These are phyloP conservation scores for Vigna unguiculata DNA, from an alignment of 306 rosid genomes.

Conservation along the genomic window DNA sequence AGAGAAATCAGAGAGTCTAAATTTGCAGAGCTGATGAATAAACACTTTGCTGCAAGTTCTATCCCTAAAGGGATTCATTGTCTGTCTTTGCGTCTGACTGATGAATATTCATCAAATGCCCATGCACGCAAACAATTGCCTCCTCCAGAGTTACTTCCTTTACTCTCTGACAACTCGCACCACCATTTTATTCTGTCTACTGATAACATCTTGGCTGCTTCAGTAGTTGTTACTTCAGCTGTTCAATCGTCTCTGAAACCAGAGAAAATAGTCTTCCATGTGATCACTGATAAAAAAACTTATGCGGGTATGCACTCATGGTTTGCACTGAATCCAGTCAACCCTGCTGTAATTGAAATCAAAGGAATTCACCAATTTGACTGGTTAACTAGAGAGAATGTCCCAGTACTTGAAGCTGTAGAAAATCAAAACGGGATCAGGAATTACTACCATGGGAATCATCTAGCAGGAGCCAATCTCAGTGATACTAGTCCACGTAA, in stretches of 20 bases:
- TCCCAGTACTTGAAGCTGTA: conserved; percentile 98
- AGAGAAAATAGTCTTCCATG: conserved; percentile 95
- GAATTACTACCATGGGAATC: conserved; percentile 97
- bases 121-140: conserved; percentile 98
- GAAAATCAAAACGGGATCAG: conserved; percentile 93
- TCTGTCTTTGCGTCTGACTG: conserved; percentile 94
- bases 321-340: conserved; percentile 90
- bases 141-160: conserved; percentile 93
- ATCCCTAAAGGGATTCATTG: conserved; percentile 97
- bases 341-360: conserved; percentile 96
- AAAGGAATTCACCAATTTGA: conserved; percentile 97
- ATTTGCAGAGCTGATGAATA: conserved; percentile 96
- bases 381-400: conserved; percentile 98
- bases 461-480: conserved; percentile 83
- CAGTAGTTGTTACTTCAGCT: conserved; percentile 95
- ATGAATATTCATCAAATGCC: conserved; percentile 98
- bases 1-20: conserved; percentile 86
- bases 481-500: conserved; percentile 83
- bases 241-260: conserved; percentile 82
- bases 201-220: conserved; percentile 97
- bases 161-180: conserved; percentile 84
- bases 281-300: conserved; percentile 97
- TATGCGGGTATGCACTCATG: conserved; percentile 99
- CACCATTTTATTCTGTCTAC: conserved; percentile 94
- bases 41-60: conserved; percentile 96